Evolutionary conservation across 306 rosid species (phyloP), one percentile per base, ranked within the genome.

Genomic region (Vicia sativa): DNA sequence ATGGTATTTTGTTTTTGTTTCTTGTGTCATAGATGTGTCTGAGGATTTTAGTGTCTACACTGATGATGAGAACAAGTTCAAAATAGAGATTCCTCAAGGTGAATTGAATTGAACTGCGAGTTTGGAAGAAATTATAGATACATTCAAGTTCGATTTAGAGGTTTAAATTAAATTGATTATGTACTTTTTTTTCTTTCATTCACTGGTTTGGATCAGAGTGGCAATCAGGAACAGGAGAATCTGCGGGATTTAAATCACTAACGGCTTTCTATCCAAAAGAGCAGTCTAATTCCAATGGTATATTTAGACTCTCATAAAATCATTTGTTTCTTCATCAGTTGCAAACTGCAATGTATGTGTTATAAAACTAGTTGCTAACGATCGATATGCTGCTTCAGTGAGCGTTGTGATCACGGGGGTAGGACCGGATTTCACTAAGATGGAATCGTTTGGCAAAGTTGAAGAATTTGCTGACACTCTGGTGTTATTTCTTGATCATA

Each of bases 381-480:
- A 15, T 52, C 4, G 46, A 5, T 69, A 54, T 53, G 67, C n/a
- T 77, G 72, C 58, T 67, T 41, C 74, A 89, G 96, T 89, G 48
- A 92, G 89, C 58, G 86, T 92, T 53, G 89, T 79, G 39, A 89
- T 92, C 63, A 86, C 98, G 21, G 96, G 96, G 55, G 68, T 92
- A 19, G 96, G 98, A 71, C 85, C 98, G 5, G 98, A 92, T 80
- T 92, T 81, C 71, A 92, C 98, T 18, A 80, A 73, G 85, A 89
- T 92, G 86, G 98, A 90, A 86, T 92, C 98, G 6, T 87, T 89
- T 65, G 98, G 98, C 50, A 89, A 92, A 81, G 98, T 92, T 12
- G 96, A 92, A 1, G 98, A 81, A 45, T 92, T 92, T 82, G 96
- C 98, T 5, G 96, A 92, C 78, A 89, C 96, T 35, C 86, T 92